Evolutionary conservation across 1,284 basidiomycete species (phyloP).

Genomic region (Malassezia sympodialis): DNA sequence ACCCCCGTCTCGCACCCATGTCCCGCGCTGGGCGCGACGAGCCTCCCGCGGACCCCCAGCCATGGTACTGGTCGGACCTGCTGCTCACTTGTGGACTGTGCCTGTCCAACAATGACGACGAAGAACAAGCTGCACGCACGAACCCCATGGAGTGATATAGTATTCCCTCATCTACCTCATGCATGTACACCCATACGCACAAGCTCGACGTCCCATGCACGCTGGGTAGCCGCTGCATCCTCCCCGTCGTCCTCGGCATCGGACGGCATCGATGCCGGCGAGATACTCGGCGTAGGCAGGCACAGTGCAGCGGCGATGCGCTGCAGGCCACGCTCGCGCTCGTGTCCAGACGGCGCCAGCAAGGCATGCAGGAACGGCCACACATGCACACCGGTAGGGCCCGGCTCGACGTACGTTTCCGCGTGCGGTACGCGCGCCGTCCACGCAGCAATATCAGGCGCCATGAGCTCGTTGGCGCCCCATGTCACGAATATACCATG

Average conservation of each 20-base stretch:
- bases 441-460: slow-evolving; percentile 41
- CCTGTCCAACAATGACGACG: slow-evolving; percentile 12
- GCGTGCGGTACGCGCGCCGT: slow-evolving; percentile 27
- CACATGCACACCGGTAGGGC: slow-evolving; percentile 40
- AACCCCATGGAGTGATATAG: slow-evolving; percentile 18
- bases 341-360: slow-evolving; percentile 29
- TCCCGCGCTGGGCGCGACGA: not conserved
- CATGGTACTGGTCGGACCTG: slow-evolving; percentile 16
- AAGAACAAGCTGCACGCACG: slow-evolving; percentile 17
- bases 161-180: not conserved
- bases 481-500: slow-evolving; percentile 35
- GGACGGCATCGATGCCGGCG: slow-evolving; percentile 16
- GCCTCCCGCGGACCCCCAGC: not conserved
- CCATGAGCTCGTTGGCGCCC: slow-evolving; percentile 39
- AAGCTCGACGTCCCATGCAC: slow-evolving; percentile 12
- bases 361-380: slow-evolving; percentile 47
- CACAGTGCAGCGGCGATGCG: slow-evolving; percentile 33
- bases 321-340: slow-evolving; percentile 41
- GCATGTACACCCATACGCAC: not conserved
- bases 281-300: not conserved
- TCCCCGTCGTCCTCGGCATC: slow-evolving; percentile 7
- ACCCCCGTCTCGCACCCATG: not conserved
- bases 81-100: slow-evolving; percentile 14
- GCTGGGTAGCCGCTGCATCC: not conserved
- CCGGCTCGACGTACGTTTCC: slow-evolving; percentile 34